Conservation (phyloP, 176 grass and related monocot genomes). For the Cenchrus americanus region DNA sequence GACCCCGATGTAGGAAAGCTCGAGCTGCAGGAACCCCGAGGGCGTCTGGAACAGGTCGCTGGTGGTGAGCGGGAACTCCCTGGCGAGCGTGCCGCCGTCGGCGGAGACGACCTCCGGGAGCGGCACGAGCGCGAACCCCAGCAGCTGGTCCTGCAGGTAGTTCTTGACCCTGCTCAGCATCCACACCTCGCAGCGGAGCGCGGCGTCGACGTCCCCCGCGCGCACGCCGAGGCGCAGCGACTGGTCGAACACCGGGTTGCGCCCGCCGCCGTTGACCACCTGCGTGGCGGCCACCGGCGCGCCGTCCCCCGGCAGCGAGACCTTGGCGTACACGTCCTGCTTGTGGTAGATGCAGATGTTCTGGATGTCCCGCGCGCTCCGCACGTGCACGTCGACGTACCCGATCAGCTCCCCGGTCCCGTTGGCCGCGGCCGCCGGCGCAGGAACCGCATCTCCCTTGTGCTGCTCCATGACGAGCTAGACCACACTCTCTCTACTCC, state of each 20-base stretch:
- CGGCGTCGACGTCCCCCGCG: constrained; percentile 54
- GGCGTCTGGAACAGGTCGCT: constrained; percentile 93
- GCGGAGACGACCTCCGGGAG: constrained; percentile 72
- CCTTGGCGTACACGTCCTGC: constrained; percentile 92
- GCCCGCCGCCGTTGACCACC: constrained; percentile 86
- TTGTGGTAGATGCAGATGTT: constrained; percentile 99
- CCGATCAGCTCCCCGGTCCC: constrained; percentile 58
- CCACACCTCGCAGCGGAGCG: constrained; percentile 93
- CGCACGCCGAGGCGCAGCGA: constrained; percentile 77
- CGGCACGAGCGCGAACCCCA: constrained; percentile 83
- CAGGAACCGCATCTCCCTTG: constrained; percentile 19
- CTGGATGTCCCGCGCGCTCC: constrained; percentile 92
- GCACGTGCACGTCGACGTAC: constrained; percentile 79
- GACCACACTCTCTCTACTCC: neutral
- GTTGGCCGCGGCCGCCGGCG: constrained; percentile 30
- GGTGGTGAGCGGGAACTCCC: constrained; percentile 81
- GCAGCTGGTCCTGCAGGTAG: constrained; percentile 92
- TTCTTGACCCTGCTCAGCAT: constrained; percentile 97
- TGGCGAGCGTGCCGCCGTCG: constrained; percentile 57
- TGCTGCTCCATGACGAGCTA: constrained; percentile 50
- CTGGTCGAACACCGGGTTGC: constrained; percentile 97
- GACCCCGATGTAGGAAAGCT: constrained; percentile 81
- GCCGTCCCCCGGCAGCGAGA: constrained; percentile 65
- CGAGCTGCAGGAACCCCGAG: constrained; percentile 81
- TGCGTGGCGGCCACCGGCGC: constrained; percentile 66